Evolutionary conservation across 2,329 filamentous ascomycete genomes (phyloP).

Genomic region (Alternaria sp.): DNA sequence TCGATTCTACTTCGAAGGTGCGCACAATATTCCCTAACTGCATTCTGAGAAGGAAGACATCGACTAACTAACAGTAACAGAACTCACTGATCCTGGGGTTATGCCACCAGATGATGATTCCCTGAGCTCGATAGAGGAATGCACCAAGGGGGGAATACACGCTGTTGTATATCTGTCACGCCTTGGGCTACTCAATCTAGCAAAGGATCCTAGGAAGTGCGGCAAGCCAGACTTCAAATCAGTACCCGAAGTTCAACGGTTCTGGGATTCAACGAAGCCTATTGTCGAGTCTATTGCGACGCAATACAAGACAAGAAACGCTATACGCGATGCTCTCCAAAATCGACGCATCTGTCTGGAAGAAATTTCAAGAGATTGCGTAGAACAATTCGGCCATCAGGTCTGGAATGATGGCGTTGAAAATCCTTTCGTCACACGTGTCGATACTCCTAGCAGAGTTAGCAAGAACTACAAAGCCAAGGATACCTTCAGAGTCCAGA

Average conservation of each 20-base stretch:
- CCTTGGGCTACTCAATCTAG: background rate
- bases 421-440: background rate
- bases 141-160: background rate
- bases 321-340: background rate
- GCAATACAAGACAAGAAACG: background rate
- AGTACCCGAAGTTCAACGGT: fast-evolving
- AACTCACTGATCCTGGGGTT: background rate
- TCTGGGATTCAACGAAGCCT: background rate
- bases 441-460: background rate
- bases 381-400: background rate
- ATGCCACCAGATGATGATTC: background rate
- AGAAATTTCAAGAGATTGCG: background rate
- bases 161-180: background rate
- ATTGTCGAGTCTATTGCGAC: background rate
- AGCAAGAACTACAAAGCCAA: background rate
- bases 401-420: background rate
- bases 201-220: background rate
- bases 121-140: background rate
- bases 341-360: background rate
- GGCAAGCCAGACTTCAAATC: background rate
- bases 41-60: background rate
- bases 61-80: background rate
- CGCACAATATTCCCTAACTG: no score
- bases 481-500: background rate
- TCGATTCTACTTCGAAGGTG: background rate